Conservation (phyloP, 1,139 yeast genomes). For the Saccharomycopsis hybrid region DNA sequence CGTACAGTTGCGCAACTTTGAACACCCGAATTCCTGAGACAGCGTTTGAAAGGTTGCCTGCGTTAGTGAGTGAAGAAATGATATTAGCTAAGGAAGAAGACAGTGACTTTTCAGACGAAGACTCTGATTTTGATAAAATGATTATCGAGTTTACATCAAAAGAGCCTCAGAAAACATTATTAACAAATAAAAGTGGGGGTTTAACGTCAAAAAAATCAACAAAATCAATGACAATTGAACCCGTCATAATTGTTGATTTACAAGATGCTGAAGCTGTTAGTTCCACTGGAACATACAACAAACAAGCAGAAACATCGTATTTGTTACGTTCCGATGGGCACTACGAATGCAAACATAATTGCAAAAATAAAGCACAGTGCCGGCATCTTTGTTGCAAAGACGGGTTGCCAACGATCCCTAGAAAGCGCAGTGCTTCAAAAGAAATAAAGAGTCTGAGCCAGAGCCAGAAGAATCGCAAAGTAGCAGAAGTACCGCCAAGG, state of each 20-base stretch:
- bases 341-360: constrained; percentile 35
- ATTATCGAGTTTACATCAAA: constrained; percentile 19
- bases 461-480: neutral
- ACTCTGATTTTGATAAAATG: constrained; percentile 27
- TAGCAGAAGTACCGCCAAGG: neutral
- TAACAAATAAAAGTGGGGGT: no score
- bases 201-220: no score
- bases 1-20: constrained; percentile 21
- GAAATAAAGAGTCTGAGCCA: neutral
- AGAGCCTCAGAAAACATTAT: neutral
- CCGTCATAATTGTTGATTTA: no score
- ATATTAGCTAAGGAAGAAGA: constrained; percentile 27
- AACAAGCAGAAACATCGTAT: neutral
- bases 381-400: constrained; percentile 41
- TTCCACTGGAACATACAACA: neutral
- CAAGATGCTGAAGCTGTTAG: no score
- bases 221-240: no score
- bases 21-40: constrained; percentile 1
- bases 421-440: constrained; percentile 1
- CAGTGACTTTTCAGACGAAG: constrained; percentile 26
- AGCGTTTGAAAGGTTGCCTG: neutral
- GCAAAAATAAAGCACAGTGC: constrained; percentile 34
- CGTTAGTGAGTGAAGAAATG: neutral
- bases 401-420: constrained; percentile 28
- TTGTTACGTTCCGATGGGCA: constrained; percentile 27